Conservation (phyloP, 352 stramenopile genomes). For the Phytophthora aleatoria region DNA sequence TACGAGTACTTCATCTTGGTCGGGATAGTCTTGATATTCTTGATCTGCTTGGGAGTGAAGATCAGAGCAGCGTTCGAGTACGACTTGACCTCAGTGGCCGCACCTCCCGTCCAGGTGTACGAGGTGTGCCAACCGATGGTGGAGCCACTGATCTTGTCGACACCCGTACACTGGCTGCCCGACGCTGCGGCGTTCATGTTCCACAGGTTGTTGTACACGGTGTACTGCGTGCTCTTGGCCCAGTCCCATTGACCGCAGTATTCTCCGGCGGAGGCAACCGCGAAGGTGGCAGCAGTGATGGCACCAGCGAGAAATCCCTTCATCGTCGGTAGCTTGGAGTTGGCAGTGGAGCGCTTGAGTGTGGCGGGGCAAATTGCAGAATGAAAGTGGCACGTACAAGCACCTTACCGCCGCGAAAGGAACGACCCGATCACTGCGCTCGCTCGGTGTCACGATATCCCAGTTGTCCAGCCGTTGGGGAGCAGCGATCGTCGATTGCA, state of each 20-base stretch:
- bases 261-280: slow-evolving; percentile 19
- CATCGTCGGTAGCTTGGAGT: slow-evolving; percentile 11
- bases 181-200: slow-evolving; percentile 37
- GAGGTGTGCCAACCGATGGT: slow-evolving; percentile 48
- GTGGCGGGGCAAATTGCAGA: slow-evolving; percentile 20
- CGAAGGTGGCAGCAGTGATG: slow-evolving; percentile 19
- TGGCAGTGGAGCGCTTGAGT: neutral
- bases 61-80: slow-evolving; percentile 45
- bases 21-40: slow-evolving; percentile 37
- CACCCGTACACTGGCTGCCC: slow-evolving; percentile 49
- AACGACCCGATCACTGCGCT: slow-evolving; percentile 7
- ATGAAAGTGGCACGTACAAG: slow-evolving; percentile 18
- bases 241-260: slow-evolving; percentile 46
- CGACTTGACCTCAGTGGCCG: slow-evolving; percentile 42
- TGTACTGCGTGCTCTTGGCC: slow-evolving; percentile 39
- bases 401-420: no score
- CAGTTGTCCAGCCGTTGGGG: slow-evolving; percentile 21
- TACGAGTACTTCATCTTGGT: slow-evolving; percentile 40
- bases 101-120: slow-evolving; percentile 39
- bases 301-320: slow-evolving; percentile 27
- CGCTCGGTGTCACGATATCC: neutral
- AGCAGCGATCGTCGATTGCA: slow-evolving; percentile 13
- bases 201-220: slow-evolving; percentile 60
- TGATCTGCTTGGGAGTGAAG: slow-evolving; percentile 38
- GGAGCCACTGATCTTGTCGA: slow-evolving; percentile 38